Evolutionary conservation across 352 stramenopile genomes (phyloP).

Genomic region (Thraustochytrium sp.): DNA sequence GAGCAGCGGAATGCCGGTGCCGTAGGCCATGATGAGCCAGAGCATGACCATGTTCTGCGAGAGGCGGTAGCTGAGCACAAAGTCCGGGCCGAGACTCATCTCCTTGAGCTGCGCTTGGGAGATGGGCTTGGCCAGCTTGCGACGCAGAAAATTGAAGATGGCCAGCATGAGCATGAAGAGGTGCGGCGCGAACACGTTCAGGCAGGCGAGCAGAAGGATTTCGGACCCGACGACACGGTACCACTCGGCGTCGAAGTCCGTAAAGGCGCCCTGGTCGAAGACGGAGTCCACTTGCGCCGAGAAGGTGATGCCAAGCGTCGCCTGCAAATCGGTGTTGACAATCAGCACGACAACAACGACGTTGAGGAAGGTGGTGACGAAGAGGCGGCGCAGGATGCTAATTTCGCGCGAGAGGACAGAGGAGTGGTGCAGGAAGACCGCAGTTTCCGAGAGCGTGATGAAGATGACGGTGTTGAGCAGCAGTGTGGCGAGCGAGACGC

Average conservation of each 20-base stretch:
- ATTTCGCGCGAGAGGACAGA: slow-evolving; percentile 18
- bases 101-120: slow-evolving; percentile 27
- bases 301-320: not conserved
- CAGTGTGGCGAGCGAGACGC: not conserved
- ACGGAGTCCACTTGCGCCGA: not conserved
- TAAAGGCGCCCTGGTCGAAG: not conserved
- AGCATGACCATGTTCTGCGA: slow-evolving; percentile 22
- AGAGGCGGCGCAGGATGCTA: slow-evolving; percentile 15
- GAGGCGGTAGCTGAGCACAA: slow-evolving; percentile 4
- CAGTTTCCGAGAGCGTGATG: not conserved
- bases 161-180: not conserved
- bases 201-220: not conserved
- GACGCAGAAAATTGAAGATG: not conserved
- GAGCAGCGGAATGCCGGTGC: slow-evolving; percentile 13
- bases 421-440: not conserved
- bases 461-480: slow-evolving; percentile 33
- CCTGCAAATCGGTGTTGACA: not conserved
- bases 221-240: slow-evolving; percentile 16
- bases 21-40: slow-evolving; percentile 33
- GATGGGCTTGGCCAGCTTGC: not conserved
- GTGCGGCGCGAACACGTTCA: slow-evolving; percentile 30
- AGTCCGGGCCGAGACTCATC: slow-evolving; percentile 1
- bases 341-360: slow-evolving; percentile 8
- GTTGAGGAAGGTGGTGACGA: slow-evolving; percentile 12
- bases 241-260: slow-evolving; percentile 9